Evolutionary conservation across 208 protist species (phyloP).

Genomic region (Trypanosoma boissoni): DNA sequence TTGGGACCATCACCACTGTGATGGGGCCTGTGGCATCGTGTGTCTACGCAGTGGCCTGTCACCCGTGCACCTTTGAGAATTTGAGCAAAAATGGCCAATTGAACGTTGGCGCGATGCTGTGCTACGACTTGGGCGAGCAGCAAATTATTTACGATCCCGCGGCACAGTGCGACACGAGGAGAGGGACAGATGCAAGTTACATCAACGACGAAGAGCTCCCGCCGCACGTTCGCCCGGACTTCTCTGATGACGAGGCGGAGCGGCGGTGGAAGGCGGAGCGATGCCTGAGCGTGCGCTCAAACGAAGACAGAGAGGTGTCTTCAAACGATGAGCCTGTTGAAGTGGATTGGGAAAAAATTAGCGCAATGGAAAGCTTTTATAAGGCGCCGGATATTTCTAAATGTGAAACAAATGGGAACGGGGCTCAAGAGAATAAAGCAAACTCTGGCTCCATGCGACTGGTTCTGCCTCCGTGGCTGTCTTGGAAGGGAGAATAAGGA

Average conservation of each 20-base stretch:
- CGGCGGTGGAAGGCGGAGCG: constrained; percentile 76
- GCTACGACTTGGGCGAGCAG: constrained; percentile 56
- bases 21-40: constrained; percentile 60
- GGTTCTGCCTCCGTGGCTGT: no score
- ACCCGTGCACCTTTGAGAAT: constrained; percentile 2
- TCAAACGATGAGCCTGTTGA: constrained; percentile 12
- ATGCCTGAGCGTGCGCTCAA: constrained; percentile 12
- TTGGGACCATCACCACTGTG: constrained; percentile 54
- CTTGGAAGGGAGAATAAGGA: no score
- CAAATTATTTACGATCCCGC: constrained; percentile 51
- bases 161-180: constrained; percentile 49
- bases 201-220: constrained; percentile 88
- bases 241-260: constrained; percentile 87
- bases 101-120: constrained; percentile 21
- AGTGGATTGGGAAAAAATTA: constrained; percentile 23
- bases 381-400: no score
- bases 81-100: constrained; percentile 22
- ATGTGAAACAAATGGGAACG: no score
- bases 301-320: neutral
- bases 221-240: constrained; percentile 72
- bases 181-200: constrained; percentile 85
- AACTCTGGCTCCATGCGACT: no score
- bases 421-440: no score
- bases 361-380: constrained; percentile 9
- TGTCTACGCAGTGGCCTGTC: constrained; percentile 47